These are phyloP conservation scores for Artemisia argyi DNA, from an alignment of 129 eudicot genomes.

Conservation along the genomic window DNA sequence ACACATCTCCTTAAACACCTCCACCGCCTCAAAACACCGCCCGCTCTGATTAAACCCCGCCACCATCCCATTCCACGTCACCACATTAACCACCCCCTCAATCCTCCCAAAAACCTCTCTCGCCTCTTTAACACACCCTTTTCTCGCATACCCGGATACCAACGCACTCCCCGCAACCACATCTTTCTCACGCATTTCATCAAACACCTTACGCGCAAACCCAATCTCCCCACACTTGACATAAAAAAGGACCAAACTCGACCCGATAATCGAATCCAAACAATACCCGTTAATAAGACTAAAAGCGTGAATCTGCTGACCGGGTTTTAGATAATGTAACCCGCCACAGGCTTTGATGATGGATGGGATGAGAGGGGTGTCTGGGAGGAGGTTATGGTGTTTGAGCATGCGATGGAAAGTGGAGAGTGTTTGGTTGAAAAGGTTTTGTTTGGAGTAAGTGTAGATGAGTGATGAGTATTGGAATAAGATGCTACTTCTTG, in stretches of 20 bases:
- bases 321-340: constrained; percentile 25
- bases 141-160: constrained; percentile 75
- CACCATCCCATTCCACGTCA: constrained; percentile 87
- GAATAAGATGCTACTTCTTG: too few species aligned
- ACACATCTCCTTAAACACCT: constrained; percentile 55
- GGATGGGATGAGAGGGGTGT: constrained; percentile 60
- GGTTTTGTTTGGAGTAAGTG: too few species aligned
- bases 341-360: constrained; percentile 62
- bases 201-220: constrained; percentile 61
- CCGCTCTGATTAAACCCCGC: constrained; percentile 91
- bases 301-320: constrained; percentile 68
- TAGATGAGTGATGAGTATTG: too few species aligned
- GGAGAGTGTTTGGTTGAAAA: too few species aligned
- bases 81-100: constrained; percentile 43
- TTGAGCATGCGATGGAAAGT: constrained; percentile 33
- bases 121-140: constrained; percentile 47
- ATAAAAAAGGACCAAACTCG: constrained; percentile 70
- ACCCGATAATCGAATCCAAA: constrained; percentile 54
- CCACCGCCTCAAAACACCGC: constrained; percentile 52
- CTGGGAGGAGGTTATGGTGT: constrained; percentile 27
- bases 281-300: constrained; percentile 48
- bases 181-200: constrained; percentile 58
- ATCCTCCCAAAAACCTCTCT: constrained; percentile 45
- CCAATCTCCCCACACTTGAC: constrained; percentile 43
- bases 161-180: constrained; percentile 74